Conservation (phyloP, 2,329 filamentous ascomycete species). For the Lomentospora prolificans region DNA sequence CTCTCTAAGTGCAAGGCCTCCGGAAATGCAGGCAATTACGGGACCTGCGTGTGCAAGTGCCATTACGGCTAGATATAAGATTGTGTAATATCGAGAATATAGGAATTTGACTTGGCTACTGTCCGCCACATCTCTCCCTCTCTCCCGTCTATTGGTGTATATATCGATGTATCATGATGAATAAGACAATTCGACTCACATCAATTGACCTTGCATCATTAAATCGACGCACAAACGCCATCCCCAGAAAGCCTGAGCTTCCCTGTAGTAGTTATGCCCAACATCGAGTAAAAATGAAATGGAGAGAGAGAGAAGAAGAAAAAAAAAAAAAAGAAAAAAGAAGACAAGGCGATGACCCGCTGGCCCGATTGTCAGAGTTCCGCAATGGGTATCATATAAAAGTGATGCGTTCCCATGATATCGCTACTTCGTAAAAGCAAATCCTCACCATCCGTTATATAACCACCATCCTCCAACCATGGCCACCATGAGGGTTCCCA, state of each 20-base stretch:
- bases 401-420: no score
- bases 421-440: no score
- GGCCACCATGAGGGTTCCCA: constrained; percentile 16
- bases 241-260: background rate
- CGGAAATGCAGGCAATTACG: background rate
- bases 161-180: background rate
- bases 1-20: background rate
- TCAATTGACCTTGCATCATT: background rate
- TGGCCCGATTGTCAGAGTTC: no score
- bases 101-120: no score
- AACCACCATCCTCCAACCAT: constrained; percentile 1
- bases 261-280: background rate
- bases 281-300: background rate
- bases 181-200: background rate
- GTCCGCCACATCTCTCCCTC: no score
- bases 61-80: background rate
- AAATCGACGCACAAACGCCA: background rate
- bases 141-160: background rate
- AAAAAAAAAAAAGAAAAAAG: background rate
- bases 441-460: constrained; percentile 2
- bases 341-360: no score
- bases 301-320: background rate
- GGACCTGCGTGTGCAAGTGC: background rate
- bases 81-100: no score
- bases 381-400: background rate